phyloP scores from a whole-genome alignment of 768 basidiomycete genomes.

The Kwoniella mangroviensis region DNA sequence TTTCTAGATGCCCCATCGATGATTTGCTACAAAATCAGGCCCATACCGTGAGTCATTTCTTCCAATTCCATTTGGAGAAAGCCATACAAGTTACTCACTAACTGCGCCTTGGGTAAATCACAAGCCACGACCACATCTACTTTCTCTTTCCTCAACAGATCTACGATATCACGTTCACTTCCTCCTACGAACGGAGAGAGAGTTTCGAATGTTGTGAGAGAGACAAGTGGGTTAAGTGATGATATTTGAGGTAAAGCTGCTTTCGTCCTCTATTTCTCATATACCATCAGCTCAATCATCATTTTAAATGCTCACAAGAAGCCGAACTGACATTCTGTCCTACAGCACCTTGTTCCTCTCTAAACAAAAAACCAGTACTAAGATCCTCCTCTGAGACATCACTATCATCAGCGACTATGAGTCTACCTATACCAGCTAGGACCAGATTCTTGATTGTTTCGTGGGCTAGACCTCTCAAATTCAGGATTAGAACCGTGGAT shows the following conservation, averaged over 20 bases:
- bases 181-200: slow-evolving; percentile 65
- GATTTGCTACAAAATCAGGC: slow-evolving; percentile 63
- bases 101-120: slow-evolving; percentile 70
- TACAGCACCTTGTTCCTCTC: slow-evolving; percentile 78
- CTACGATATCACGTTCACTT: slow-evolving; percentile 44
- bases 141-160: slow-evolving; percentile 47
- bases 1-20: slow-evolving; percentile 81
- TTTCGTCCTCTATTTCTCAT: slow-evolving; percentile 70
- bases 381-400: slow-evolving; percentile 82
- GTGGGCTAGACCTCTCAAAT: slow-evolving; percentile 80
- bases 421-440: slow-evolving; percentile 88
- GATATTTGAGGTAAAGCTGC: slow-evolving; percentile 83
- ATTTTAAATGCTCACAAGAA: slow-evolving; percentile 3
- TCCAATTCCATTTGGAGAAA: background rate
- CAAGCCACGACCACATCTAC: slow-evolving; percentile 84
- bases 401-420: slow-evolving; percentile 80
- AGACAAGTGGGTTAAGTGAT: slow-evolving; percentile 88
- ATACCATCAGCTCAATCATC: slow-evolving; percentile 11
- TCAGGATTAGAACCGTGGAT: slow-evolving; percentile 82
- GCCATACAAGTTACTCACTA: slow-evolving; percentile 62
- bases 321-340: slow-evolving; percentile 71
- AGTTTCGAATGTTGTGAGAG: slow-evolving; percentile 70
- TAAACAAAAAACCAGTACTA: slow-evolving; percentile 88
- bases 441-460: slow-evolving; percentile 98
- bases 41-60: background rate